phyloP scores from a whole-genome alignment of 1,284 basidiomycete species.

The Ustilago cynodontis region DNA sequence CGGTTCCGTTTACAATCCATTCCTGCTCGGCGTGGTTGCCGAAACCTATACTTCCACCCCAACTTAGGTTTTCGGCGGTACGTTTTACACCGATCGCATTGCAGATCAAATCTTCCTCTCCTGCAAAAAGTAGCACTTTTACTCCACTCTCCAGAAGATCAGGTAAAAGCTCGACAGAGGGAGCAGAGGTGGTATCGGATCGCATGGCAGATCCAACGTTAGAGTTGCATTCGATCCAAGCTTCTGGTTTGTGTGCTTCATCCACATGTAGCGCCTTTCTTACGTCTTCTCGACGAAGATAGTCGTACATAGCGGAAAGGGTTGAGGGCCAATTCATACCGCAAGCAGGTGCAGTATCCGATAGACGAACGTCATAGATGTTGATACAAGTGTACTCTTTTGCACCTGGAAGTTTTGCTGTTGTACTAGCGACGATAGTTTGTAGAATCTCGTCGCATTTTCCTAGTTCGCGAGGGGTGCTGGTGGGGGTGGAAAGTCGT shows the following conservation, averaged over 20 bases:
- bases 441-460: constrained; percentile 79
- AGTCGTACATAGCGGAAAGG: constrained; percentile 80
- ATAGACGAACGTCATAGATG: constrained; percentile 91
- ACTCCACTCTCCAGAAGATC: constrained; percentile 79
- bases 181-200: constrained; percentile 73
- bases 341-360: constrained; percentile 87
- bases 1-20: constrained; percentile 83
- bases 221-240: constrained; percentile 88
- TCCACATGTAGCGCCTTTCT: constrained; percentile 84
- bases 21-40: constrained; percentile 61
- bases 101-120: constrained; percentile 93
- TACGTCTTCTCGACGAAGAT: constrained; percentile 86
- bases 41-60: constrained; percentile 84
- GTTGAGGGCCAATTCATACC: constrained; percentile 99
- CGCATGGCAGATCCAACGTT: constrained; percentile 78
- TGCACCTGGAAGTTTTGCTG: constrained; percentile 24
- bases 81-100: constrained; percentile 91
- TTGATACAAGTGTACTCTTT: constrained; percentile 81
- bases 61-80: constrained; percentile 84
- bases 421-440: constrained; percentile 76
- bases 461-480: constrained; percentile 76
- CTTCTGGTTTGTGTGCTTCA: constrained; percentile 77
- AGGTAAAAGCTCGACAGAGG: constrained; percentile 84
- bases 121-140: constrained; percentile 89
- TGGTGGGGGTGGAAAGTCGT: constrained; percentile 68